A percentile compares a stretch with the other conserved stretches of the same genome.
Evolutionary conservation across 257 asterid species (phyloP).

Genomic region (Petunia axillaris): DNA sequence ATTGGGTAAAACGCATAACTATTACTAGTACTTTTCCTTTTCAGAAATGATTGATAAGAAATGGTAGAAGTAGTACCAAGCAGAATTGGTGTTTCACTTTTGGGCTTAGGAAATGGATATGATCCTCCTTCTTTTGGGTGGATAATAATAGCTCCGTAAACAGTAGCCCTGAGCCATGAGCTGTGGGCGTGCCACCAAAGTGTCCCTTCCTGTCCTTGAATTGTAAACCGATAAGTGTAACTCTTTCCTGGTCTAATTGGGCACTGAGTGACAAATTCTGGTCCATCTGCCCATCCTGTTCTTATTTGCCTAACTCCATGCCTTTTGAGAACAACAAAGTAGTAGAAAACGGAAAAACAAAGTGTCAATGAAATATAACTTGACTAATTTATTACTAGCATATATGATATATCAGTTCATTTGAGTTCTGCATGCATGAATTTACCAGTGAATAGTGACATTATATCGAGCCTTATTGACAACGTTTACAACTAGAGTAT

Average conservation of each 20-base stretch:
- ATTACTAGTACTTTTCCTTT: background rate
- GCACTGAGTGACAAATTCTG: slow-evolving; percentile 84
- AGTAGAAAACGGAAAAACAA: background rate
- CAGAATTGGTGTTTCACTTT: slow-evolving; percentile 66
- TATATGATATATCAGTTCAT: background rate
- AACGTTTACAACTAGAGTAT: slow-evolving; percentile 77
- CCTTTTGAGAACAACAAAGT: slow-evolving; percentile 38
- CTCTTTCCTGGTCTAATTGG: slow-evolving; percentile 81
- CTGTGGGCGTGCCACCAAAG: slow-evolving; percentile 99
- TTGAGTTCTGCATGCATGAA: background rate
- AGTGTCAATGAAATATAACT: background rate
- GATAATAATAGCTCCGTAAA: slow-evolving; percentile 75
- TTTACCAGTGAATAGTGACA: slow-evolving; percentile 82
- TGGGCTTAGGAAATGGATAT: slow-evolving; percentile 78
- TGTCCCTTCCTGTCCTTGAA: slow-evolving; percentile 86
- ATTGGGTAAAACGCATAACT: background rate
- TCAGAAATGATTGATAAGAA: background rate
- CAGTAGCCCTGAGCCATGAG: slow-evolving; percentile 93
- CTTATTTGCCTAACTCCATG: slow-evolving; percentile 83
- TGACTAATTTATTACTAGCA: background rate
- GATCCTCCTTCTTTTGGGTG: slow-evolving; percentile 67
- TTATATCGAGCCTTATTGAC: slow-evolving; percentile 73
- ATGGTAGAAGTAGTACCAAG: slow-evolving; percentile 51
- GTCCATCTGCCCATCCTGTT: slow-evolving; percentile 92
- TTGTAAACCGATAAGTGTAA: slow-evolving; percentile 72